Conservation (phyloP, 2,329 filamentous ascomycete genomes). For the Pyrenophora graminea region DNA sequence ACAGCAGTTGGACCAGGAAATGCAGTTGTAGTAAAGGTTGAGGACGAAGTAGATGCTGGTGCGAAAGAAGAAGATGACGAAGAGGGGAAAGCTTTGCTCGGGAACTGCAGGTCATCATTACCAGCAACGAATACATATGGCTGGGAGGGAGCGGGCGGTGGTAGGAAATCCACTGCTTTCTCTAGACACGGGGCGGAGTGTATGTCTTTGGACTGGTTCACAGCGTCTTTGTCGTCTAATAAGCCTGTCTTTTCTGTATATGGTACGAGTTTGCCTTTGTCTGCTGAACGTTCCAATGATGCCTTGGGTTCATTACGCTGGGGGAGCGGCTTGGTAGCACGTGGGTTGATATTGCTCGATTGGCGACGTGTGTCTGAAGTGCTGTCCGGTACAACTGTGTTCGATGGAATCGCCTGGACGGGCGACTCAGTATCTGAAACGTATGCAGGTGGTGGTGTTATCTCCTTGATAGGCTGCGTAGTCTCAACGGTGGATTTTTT, state of each 20-base stretch:
- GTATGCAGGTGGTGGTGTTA: not conserved
- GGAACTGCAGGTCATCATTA: not conserved
- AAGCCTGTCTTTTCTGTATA: not conserved
- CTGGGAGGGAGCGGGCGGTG: not conserved
- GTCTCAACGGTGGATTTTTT: not conserved
- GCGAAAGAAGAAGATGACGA: not conserved
- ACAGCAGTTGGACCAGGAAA: not conserved
- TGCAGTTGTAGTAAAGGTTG: not conserved
- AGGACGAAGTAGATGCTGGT: not conserved
- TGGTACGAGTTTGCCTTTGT: not conserved
- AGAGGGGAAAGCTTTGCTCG: not conserved
- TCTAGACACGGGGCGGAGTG: not conserved
- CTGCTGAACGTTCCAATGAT: not conserved
- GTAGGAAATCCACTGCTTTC: not conserved
- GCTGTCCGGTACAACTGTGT: not conserved
- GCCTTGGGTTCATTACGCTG: not conserved
- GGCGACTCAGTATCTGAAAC: not conserved
- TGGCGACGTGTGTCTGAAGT: not conserved
- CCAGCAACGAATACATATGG: not conserved
- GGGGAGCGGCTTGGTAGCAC: not conserved
- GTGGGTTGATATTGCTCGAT: not conserved
- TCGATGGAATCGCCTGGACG: not conserved
- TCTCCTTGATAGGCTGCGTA: not conserved
- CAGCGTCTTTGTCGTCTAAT: not conserved
- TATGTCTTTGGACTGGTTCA: too few species aligned